Evolutionary conservation across 2,329 filamentous ascomycete genomes (phyloP).

Genomic region (Neofusicoccum ribis): DNA sequence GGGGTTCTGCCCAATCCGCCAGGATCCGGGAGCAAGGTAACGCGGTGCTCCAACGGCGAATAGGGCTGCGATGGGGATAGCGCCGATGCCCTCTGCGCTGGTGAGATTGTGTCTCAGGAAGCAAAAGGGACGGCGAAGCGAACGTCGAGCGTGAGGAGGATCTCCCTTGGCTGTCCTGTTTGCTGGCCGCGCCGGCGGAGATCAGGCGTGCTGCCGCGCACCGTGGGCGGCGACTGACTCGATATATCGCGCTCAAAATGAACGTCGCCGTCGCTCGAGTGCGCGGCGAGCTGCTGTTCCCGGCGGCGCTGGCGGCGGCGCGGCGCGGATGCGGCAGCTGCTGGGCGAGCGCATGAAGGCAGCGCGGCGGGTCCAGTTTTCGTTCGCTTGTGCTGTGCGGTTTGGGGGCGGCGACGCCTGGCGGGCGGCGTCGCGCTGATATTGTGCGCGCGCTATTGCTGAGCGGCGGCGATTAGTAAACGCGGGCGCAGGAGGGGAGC

Average conservation of each 20-base stretch:
- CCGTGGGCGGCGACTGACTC: not conserved
- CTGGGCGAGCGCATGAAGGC: not conserved
- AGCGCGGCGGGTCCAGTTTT: not conserved
- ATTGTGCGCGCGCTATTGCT: not conserved
- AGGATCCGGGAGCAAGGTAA: not conserved
- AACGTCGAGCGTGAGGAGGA: not conserved
- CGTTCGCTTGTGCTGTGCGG: not conserved
- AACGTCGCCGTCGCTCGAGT: not conserved
- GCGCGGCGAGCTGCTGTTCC: not conserved
- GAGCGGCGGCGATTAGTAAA: not conserved
- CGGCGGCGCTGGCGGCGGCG: not conserved
- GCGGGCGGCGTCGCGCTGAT: not conserved
- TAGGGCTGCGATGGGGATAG: no score
- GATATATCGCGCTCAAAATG: constrained; percentile 7
- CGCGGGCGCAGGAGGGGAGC: not conserved
- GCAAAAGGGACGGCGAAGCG: not conserved
- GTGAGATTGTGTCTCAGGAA: not conserved
- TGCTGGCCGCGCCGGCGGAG: not conserved
- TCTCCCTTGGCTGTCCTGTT: not conserved
- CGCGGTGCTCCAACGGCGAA: no score
- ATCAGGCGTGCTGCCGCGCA: constrained; percentile 9
- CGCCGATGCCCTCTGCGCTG: not conserved
- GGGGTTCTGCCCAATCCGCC: not conserved
- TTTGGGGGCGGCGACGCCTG: not conserved
- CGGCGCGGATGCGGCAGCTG: not conserved